Evolutionary conservation across 441 rosid genomes (phyloP).

Genomic region (Populus tomentosa): DNA sequence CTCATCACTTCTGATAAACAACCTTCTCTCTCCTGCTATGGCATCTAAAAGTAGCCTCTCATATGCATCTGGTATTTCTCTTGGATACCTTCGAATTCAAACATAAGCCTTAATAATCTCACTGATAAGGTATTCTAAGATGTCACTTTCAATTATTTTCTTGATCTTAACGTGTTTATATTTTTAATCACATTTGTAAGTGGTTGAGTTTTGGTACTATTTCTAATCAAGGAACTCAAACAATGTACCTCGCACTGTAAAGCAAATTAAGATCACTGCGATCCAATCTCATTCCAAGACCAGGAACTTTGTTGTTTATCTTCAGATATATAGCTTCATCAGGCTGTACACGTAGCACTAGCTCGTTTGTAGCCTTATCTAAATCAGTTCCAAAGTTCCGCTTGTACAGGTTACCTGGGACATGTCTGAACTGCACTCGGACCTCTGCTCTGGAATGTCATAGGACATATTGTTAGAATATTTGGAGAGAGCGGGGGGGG

Average conservation of each 20-base stretch:
- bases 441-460: conserved; percentile 69
- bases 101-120: not conserved
- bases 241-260: conserved; percentile 54
- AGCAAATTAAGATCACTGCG: conserved; percentile 84
- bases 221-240: not conserved
- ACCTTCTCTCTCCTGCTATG: conserved; percentile 77
- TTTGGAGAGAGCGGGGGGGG: not conserved
- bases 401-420: conserved; percentile 83
- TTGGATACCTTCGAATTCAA: conserved; percentile 50
- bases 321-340: conserved; percentile 91
- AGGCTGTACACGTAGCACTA: conserved; percentile 90
- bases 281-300: conserved; percentile 90
- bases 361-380: conserved; percentile 83
- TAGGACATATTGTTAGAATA: not conserved
- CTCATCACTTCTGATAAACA: conserved; percentile 92
- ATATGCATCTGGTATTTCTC: conserved; percentile 84
- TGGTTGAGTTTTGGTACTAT: not conserved
- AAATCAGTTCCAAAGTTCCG: conserved; percentile 59
- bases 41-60: conserved; percentile 91
- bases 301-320: conserved; percentile 97
- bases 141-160: no score
- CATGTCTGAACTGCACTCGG: conserved; percentile 92
- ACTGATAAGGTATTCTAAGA: no score
- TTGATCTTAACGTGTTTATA: no score
- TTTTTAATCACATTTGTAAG: no score